These are phyloP conservation scores for Symbiodinium natans DNA, from an alignment of 73 alveolate species.

Conservation along the genomic window DNA sequence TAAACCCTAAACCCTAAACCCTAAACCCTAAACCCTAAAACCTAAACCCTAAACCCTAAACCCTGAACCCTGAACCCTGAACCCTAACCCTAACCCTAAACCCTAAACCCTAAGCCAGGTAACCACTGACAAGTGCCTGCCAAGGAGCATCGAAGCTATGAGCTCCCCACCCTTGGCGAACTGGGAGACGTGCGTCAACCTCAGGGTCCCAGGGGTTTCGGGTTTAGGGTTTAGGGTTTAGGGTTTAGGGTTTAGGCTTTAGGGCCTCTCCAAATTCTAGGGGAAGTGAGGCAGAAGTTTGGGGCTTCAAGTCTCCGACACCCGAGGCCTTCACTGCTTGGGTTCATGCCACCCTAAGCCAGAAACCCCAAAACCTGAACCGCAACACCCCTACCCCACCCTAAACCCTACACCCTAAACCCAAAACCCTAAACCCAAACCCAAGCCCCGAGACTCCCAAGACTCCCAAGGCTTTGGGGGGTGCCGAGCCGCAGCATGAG, in stretches of 20 bases:
- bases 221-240: neutral
- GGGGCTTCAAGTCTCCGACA: neutral
- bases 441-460: neutral
- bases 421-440: neutral
- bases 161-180: slow-evolving; percentile 4
- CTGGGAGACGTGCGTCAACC: slow-evolving; percentile 22
- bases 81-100: no score
- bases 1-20: no score
- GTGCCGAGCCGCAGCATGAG: neutral
- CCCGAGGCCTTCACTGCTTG: neutral
- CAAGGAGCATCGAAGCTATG: no score
- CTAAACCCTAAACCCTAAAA: no score
- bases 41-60: no score
- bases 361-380: neutral
- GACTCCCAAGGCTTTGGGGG: no score
- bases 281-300: neutral
- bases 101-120: no score
- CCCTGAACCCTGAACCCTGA: no score
- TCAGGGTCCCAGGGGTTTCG: neutral
- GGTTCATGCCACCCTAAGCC: neutral
- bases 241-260: no score
- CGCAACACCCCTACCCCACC: neutral
- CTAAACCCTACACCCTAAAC: neutral
- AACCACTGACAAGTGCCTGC: no score
- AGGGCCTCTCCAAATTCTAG: no score